phyloP scores from a whole-genome alignment of 768 basidiomycete species.

The Lentinula sp. region DNA sequence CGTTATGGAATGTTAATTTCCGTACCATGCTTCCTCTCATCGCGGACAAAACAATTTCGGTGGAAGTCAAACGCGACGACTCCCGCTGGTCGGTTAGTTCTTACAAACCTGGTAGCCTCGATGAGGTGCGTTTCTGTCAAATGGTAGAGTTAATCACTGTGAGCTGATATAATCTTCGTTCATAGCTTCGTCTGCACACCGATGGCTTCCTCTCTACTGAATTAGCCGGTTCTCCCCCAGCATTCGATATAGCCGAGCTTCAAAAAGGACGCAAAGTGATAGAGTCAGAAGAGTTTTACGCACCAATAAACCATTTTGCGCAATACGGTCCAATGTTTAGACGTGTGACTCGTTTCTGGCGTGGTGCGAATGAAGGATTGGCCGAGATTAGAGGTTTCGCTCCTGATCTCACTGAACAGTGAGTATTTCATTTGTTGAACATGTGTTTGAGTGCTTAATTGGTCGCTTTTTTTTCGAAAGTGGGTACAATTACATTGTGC shows the following conservation, averaged over 20 bases:
- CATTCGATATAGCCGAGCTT: background rate
- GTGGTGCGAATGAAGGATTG: background rate
- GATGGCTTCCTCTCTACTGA: background rate
- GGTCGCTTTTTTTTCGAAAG: background rate
- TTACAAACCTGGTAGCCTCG: background rate
- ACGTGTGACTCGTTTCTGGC: background rate
- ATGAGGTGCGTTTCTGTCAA: background rate
- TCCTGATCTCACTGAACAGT: background rate
- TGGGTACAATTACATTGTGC: slow-evolving; percentile 14
- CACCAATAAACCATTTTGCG: background rate
- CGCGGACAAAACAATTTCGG: background rate
- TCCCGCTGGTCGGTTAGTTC: slow-evolving; percentile 1
- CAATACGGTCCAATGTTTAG: slow-evolving; percentile 4
- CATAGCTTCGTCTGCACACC: background rate
- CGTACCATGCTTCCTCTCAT: slow-evolving; percentile 3
- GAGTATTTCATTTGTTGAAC: background rate
- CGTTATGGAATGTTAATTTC: slow-evolving; percentile 4
- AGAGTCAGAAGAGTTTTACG: background rate
- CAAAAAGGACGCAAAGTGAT: background rate
- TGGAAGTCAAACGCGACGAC: background rate
- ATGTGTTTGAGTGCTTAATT: background rate
- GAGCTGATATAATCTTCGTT: background rate
- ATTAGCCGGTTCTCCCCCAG: background rate
- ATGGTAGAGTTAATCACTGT: too few relatives aligned
- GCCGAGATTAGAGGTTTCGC: slow-evolving; percentile 3